phyloP scores from a whole-genome alignment of 163 green algal genomes.

The Trebouxiophyceae sp. region DNA sequence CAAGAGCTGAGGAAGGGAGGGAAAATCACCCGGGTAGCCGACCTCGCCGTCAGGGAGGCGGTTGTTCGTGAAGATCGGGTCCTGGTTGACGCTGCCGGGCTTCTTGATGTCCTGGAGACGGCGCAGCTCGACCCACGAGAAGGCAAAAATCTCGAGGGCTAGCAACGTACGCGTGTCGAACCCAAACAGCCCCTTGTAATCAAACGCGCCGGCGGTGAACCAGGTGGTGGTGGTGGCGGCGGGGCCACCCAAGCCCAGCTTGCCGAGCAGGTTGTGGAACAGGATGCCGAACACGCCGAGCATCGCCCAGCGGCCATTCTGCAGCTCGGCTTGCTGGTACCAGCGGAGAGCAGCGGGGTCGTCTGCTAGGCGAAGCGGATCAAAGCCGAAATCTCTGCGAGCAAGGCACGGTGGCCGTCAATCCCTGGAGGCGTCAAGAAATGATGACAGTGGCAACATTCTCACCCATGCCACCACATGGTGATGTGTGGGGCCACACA shows the following conservation, averaged over 20 bases:
- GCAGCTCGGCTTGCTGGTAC: not conserved
- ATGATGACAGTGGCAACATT: too few species aligned
- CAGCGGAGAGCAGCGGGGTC: too few species aligned
- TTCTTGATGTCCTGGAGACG: not conserved
- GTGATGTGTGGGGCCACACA: too few species aligned
- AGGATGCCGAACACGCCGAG: not conserved
- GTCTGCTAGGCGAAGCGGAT: too few species aligned
- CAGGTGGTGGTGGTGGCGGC: not conserved
- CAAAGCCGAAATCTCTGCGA: too few species aligned
- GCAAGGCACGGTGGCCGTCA: too few species aligned
- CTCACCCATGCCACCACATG: too few species aligned
- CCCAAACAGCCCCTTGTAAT: too few species aligned
- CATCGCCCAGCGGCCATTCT: not conserved
- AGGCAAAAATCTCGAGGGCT: not conserved
- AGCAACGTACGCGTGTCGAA: not conserved
- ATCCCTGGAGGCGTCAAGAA: too few species aligned
- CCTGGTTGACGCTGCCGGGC: slow-evolving; percentile 56
- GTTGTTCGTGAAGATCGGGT: slow-evolving; percentile 82
- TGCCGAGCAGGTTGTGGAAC: not conserved
- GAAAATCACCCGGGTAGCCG: slow-evolving; percentile 30
- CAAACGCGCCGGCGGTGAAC: not conserved
- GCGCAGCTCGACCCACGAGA: not conserved
- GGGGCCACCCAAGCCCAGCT: not conserved
- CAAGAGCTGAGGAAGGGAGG: too few species aligned
- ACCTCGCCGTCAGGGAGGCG: slow-evolving; percentile 46